These are phyloP conservation scores for Penicillium expansum DNA, from an alignment of 2,329 filamentous ascomycete species.

Conservation along the genomic window DNA sequence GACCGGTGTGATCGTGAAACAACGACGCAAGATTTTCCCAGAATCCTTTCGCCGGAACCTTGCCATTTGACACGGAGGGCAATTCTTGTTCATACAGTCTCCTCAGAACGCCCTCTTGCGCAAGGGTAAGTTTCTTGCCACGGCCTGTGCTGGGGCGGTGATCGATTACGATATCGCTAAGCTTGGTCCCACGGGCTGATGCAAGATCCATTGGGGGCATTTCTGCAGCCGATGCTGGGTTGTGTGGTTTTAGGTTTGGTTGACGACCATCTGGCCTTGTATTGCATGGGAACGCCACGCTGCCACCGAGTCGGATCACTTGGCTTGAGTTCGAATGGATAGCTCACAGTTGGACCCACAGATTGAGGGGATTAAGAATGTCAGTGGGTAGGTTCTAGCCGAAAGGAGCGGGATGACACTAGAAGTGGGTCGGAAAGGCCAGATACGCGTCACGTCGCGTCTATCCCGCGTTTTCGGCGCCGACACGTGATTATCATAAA, in stretches of 20 bases:
- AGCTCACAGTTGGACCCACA: not conserved
- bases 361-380: not conserved
- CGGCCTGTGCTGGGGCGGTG: not conserved
- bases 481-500: not conserved
- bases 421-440: not conserved
- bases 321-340: not conserved
- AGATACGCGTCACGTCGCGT: not conserved
- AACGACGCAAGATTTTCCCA: not conserved
- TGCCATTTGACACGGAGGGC: not conserved
- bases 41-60: not conserved
- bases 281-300: not conserved
- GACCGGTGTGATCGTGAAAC: not conserved
- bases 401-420: not conserved
- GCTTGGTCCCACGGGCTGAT: not conserved
- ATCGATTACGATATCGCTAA: not conserved
- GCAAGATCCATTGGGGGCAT: not conserved
- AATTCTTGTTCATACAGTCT: not conserved
- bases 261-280: not conserved
- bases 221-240: not conserved
- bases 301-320: not conserved
- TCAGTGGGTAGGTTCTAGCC: not conserved
- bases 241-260: not conserved
- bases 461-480: not conserved
- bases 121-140: constrained; percentile 1
- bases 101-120: not conserved